Evolutionary conservation across 2,329 filamentous ascomycete genomes (phyloP), one percentile per base, ranked within the genome.

Genomic region (Sarocladiaceae sp.): DNA sequence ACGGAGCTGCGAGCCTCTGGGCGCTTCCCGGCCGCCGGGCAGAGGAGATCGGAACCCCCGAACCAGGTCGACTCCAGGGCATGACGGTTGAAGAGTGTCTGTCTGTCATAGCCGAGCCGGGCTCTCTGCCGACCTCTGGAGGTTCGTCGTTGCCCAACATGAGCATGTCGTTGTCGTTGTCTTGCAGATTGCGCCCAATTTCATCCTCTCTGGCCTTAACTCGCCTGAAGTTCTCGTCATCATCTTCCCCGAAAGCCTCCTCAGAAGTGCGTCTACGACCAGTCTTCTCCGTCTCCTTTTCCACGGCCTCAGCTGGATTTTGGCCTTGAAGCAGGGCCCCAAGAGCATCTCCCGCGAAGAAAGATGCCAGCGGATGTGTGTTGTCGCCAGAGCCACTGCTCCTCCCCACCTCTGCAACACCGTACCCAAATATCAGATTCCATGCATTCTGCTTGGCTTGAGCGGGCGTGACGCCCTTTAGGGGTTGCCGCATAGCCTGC

Each of bases 61-160:
- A 77, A 3, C 63, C 65, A 10, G 56, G 50, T 3, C 69, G 70
- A 48, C 72, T 75, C 75, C 75, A 78, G 4, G 74, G 74, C 55
- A 72, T 63, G 45, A 73, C 59, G 13, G 68, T 70, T 2, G 70
- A 74, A 1, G 71, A 74, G 35, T 76, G 75, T 44, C 82, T 76
- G 47, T 94, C 85, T 4, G 79, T 77, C 44, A 93, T 73, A 6
- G 78, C 75, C 1, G 77, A 73, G 1, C 71, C 76, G 1, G 77
- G 83, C 33, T 86, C 78, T 62, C 87, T 79, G 16, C 82, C 85
- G 19, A 87, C 62, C 59, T 94, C 88, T 16, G 83, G 63, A 39
- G 66, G 59, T 1, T 62, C 59, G 15, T 71, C 63, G 16, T 69
- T 60, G n/a, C 62, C 63, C 6, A 66, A 52, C 2, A 62, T 55